phyloP scores from a whole-genome alignment of 2,329 filamentous ascomycete species.

The Trichoderma cornu-damae region DNA sequence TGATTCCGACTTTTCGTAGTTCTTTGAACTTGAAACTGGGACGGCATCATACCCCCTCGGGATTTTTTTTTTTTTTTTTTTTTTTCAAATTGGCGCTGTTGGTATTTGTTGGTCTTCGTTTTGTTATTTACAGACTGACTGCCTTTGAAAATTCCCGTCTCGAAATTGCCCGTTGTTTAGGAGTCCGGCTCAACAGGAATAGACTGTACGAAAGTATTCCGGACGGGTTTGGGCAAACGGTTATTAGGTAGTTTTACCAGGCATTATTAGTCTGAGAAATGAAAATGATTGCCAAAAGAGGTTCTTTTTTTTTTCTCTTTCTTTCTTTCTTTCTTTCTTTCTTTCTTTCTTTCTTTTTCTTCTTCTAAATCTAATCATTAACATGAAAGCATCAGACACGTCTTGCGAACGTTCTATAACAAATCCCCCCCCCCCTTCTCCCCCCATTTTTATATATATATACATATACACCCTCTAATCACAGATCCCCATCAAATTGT shows the following conservation, averaged over 20 bases:
- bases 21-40: background rate
- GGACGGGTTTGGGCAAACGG: background rate
- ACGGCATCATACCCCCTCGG: background rate
- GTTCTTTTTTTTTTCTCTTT: no score
- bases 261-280: background rate
- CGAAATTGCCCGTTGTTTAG: background rate
- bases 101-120: background rate
- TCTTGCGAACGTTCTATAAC: slow-evolving; percentile 7
- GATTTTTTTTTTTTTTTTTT: background rate
- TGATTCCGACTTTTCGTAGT: background rate
- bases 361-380: background rate
- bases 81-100: background rate
- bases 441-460: background rate
- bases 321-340: background rate
- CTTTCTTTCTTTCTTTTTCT: no score
- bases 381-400: background rate
- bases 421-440: background rate
- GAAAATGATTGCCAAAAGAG: background rate
- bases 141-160: background rate
- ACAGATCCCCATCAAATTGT: slow-evolving; percentile 59
- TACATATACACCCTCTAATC: no score
- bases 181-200: slow-evolving; percentile 9
- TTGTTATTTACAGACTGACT: background rate
- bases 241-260: slow-evolving; percentile 7
- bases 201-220: slow-evolving; percentile 12